A percentile compares a stretch with the other conserved stretches of the same genome.
Evolutionary conservation across 805 yeast species (phyloP).

Genomic region (Naumovozyma dairenensis): DNA sequence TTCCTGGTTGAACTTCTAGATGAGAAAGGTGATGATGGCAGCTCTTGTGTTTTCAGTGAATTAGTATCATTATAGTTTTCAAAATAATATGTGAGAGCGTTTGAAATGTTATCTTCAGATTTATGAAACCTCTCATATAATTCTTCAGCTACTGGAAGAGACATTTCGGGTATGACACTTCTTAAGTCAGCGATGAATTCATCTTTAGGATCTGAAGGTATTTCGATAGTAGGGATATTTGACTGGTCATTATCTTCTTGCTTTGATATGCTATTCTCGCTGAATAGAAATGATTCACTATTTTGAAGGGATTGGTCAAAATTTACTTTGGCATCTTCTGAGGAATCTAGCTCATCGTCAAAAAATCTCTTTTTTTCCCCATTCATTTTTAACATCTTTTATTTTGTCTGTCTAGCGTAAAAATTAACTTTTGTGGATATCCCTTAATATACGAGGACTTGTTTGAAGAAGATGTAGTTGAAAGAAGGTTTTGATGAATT

Average conservation of each 20-base stretch:
- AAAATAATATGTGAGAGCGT: conserved; percentile 35
- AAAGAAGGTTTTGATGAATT: no score
- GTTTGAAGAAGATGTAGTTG: no score
- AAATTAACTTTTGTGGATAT: no score
- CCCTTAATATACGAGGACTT: no score
- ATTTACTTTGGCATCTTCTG: conserved; percentile 7
- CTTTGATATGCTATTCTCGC: conserved; percentile 1
- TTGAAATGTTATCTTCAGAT: conserved; percentile 23
- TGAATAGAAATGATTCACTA: conserved; percentile 17
- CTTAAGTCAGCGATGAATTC: conserved; percentile 27
- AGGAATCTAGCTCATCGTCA: conserved; percentile 24
- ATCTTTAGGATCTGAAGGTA: conserved; percentile 8
- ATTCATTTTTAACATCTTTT: not conserved
- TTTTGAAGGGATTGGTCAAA: conserved; percentile 9
- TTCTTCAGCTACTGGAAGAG: conserved; percentile 10
- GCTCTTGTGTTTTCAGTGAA: no score
- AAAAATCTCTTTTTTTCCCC: conserved; percentile 20
- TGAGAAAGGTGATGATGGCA: not conserved
- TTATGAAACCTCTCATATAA: conserved; percentile 25
- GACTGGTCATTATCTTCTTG: conserved; percentile 1
- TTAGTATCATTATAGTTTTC: conserved; percentile 20
- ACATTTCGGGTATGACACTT: conserved; percentile 30
- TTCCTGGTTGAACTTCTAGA: not conserved
- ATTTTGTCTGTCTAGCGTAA: not conserved
- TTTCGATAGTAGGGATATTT: not conserved